phyloP scores from a whole-genome alignment of 208 protist genomes.

The Herpetomonas muscarum region DNA sequence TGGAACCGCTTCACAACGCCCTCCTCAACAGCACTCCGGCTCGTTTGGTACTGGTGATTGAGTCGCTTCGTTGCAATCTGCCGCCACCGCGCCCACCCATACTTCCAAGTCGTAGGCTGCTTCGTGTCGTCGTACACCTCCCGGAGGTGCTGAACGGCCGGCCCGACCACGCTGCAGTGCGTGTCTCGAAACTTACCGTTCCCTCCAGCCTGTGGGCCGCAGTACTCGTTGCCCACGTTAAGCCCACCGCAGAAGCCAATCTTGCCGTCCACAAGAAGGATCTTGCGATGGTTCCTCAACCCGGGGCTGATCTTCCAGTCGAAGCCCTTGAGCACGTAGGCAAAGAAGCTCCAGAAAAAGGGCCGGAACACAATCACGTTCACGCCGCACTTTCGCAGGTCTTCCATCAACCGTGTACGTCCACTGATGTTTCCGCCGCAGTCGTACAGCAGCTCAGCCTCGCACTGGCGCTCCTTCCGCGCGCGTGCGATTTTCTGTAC shows the following conservation, averaged over 20 bases:
- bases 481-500: constrained; percentile 67
- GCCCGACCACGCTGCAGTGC: constrained; percentile 73
- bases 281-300: constrained; percentile 91
- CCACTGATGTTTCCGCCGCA: constrained; percentile 89
- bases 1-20: constrained; percentile 22
- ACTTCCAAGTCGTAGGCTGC: constrained; percentile 80
- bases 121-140: constrained; percentile 87
- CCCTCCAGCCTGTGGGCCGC: constrained; percentile 53
- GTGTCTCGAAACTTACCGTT: constrained; percentile 85
- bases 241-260: constrained; percentile 91
- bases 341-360: constrained; percentile 66
- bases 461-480: constrained; percentile 49
- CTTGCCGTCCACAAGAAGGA: constrained; percentile 72
- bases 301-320: constrained; percentile 77
- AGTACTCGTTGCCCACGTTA: constrained; percentile 93
- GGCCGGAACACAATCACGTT: constrained; percentile 81
- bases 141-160: constrained; percentile 64
- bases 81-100: constrained; percentile 61
- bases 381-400: constrained; percentile 65
- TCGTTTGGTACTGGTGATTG: constrained; percentile 30
- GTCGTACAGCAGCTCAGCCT: constrained; percentile 87
- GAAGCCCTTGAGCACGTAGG: constrained; percentile 68
- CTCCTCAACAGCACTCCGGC: constrained; percentile 23
- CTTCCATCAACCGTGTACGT: constrained; percentile 56
- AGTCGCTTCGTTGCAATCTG: constrained; percentile 75